Conservation (phyloP, 2,329 filamentous ascomycete genomes). For the Fusarium piperis region DNA sequence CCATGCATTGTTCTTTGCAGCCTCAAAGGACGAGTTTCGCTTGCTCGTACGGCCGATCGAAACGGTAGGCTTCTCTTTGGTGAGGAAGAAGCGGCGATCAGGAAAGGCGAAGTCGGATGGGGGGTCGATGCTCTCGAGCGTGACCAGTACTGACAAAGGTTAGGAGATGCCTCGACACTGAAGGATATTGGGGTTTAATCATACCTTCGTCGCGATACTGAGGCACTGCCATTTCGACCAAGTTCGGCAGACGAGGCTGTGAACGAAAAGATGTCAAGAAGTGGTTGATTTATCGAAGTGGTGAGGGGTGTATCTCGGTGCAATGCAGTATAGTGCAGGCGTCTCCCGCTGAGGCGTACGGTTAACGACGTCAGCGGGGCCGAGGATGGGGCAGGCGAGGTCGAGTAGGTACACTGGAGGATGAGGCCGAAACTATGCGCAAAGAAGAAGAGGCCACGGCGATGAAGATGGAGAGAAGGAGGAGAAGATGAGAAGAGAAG, state of each 20-base stretch:
- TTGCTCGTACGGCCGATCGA: slow-evolving; percentile 58
- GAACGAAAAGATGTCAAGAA: neutral
- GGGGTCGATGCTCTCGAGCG: slow-evolving; percentile 40
- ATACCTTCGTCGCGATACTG: slow-evolving; percentile 42
- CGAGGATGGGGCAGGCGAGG: neutral
- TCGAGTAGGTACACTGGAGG: slow-evolving; percentile 1
- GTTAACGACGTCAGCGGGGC: slow-evolving; percentile 29
- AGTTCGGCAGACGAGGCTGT: neutral
- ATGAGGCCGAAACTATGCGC: neutral
- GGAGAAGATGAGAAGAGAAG: slow-evolving; percentile 8
- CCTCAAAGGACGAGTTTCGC: slow-evolving; percentile 47
- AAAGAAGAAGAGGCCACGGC: slow-evolving; percentile 1
- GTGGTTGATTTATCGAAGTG: slow-evolving; percentile 8
- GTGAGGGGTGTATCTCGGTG: slow-evolving; percentile 22
- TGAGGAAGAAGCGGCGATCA: slow-evolving; percentile 46
- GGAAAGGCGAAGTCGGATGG: slow-evolving; percentile 33
- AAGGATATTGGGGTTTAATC: neutral
- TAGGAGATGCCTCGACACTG: slow-evolving; percentile 4
- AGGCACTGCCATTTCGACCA: slow-evolving; percentile 34
- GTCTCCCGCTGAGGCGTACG: slow-evolving; percentile 25
- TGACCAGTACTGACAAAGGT: slow-evolving; percentile 44
- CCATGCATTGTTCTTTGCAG: slow-evolving; percentile 66
- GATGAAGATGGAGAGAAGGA: slow-evolving; percentile 2
- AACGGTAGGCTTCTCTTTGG: slow-evolving; percentile 41
- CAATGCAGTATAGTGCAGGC: neutral